Evolutionary conservation across 2,329 filamentous ascomycete species (phyloP), one percentile per base, ranked within the genome.

Genomic region (Karstenula rhodostoma): DNA sequence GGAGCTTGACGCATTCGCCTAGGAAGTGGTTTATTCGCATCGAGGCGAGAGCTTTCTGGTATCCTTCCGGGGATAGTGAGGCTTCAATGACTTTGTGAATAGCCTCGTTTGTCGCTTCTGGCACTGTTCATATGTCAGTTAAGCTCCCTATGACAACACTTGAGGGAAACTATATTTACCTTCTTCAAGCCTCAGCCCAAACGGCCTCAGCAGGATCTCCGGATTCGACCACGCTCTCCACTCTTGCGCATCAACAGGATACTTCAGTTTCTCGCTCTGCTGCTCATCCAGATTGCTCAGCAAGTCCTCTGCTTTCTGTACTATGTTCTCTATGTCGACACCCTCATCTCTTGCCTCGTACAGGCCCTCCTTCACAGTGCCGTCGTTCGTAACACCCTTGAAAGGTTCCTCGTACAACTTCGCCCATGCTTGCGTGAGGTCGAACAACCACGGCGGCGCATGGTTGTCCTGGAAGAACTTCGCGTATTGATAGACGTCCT

Each of bases 11-110:
- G 0, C 93, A 82, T 60, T 90, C 84, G 47, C 90, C 90, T 0
- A 93, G 83, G 77, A 92, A 93, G 57, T 89, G 87, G 75, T 93
- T 93, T 72, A 91, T 87, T 59, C 87, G 86, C 89, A 91, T 92
- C 0, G 90, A 89, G 0, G 80, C 82, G 1, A 89, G 58, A 9
- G 90, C 90, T 69, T 93, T 93, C 19, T 83, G 75, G 77, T 92
- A 93, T 15, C 91, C 90, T 71, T 91, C 88, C 0, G 87, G 83
- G 0, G 89, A 91, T 0, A 93, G 82, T 0, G 87, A 86, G 0
- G 81, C 73, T 54, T 83, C 67, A 1, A 93, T 78, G 3, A 93
- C 77, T 6, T 75, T 73, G 40, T 91, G 78, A 6, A 89, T 83
- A 27, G 83, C 73, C 0, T 79, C 52, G 0, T 77, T 60, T 1